Base-by-base conservation (phyloP, 2,329 filamentous ascomycete genomes). In the Colletotrichum lupini region DNA sequence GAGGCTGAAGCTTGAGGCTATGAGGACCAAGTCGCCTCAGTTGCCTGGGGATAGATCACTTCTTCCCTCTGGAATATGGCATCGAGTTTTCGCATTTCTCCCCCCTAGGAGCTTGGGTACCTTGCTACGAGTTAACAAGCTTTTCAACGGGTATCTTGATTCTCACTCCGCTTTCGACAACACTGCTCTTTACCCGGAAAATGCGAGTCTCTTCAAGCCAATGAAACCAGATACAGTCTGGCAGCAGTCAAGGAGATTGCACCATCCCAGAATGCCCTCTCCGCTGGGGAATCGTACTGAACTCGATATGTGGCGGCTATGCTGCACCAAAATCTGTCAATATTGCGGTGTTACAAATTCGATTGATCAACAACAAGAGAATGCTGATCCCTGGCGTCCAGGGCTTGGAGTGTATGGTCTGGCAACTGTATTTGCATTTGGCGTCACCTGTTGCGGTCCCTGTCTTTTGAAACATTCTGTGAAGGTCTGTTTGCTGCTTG, bases 281-380 rank as follows among this genome's bases (percentile, higher is more conserved):
- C 94, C 94, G 32, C 85, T 96, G 62, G 83, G 85, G 65, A 88
- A 87, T 71, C 89, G 88, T 79, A 89, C 89, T 55, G 94, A 97
- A 81, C 84, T 94, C 75, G 89, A 92, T 55, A 95, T 95, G 93
- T 95, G 94, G 89, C 89, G 89, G 78, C 84, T 97, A 63, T 86
- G 91, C 46, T 91, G 90, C 80, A 88, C 89, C 60, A 84, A 79
- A 35, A 82, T 79, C 67, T 97, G 94, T 81, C 91, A 95, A 78
- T 90, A 92, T 76, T 97, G 94, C 82, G 84, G 83, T 67, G 89
- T 28, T 28, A 19, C 85, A 74, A 77, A 76, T 62, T 80, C 79
- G 75, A 52, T 9, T 60, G 19, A 32, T 56, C 67, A 78, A 74
- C 66, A 73, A 58, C 55, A 75, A 67, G 73, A 71, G 73, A 79